phyloP scores from a whole-genome alignment of 2,329 filamentous ascomycete species.

The Colletotrichum sp. region DNA sequence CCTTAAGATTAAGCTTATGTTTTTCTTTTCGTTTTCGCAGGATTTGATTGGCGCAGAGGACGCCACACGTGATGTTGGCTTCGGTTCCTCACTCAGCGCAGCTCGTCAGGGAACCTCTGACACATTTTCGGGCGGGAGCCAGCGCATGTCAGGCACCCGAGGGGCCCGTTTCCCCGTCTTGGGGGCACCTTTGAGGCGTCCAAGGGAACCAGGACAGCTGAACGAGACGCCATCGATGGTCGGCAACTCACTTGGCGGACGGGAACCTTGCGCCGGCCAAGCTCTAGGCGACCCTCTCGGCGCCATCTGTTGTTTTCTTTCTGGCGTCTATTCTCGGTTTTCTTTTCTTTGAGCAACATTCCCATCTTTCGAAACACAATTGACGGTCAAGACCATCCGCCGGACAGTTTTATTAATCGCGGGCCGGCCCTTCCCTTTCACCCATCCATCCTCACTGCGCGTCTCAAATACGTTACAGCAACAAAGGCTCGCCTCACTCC shows the following conservation, averaged over 20 bases:
- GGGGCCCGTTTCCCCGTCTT: background rate
- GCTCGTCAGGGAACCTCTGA: background rate
- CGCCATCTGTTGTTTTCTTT: background rate
- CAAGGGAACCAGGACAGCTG: background rate
- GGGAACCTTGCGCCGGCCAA: constrained; percentile 11
- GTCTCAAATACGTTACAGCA: constrained; percentile 3
- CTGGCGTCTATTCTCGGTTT: background rate
- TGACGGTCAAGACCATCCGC: background rate
- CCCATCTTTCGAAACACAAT: background rate
- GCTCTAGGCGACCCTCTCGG: background rate
- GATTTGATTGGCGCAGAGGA: background rate
- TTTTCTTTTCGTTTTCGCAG: background rate
- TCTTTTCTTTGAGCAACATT: background rate
- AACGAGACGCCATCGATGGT: background rate
- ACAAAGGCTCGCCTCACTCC: background rate
- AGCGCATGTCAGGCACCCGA: background rate
- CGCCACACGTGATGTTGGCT: background rate
- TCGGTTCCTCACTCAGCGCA: background rate
- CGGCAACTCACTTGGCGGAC: constrained; percentile 7
- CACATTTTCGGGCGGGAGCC: background rate
- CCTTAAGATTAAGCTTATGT: constrained; percentile 16
- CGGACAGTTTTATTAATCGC: background rate
- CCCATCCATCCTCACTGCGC: background rate
- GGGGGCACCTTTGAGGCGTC: background rate
- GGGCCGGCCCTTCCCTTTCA: background rate